Base-by-base conservation (phyloP, 1,284 basidiomycete genomes). In the Malassezia brasiliensis region DNA sequence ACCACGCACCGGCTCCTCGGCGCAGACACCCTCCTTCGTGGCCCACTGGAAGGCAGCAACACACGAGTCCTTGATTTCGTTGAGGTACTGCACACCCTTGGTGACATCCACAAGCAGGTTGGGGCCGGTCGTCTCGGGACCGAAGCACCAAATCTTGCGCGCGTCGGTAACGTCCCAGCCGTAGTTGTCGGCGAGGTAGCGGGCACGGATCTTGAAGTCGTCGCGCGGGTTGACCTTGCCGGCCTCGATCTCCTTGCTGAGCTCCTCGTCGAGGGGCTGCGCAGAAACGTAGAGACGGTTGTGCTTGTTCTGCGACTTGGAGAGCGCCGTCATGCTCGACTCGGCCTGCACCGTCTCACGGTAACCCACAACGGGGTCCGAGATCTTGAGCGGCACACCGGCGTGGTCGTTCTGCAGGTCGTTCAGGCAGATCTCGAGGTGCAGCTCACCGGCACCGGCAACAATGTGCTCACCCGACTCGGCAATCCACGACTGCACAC, bases 231-330 rank as follows among this genome's bases (percentile, higher is more conserved):
- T 87, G 76, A 99, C 78, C 76, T 83, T 84, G 75, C 93, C 93
- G 61, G 69, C 74, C 79, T 98, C 93, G 73, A 99, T 96, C 64
- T 89, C 91, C 73, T 83, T 83, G 66, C 89, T 85, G 60, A 98
- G 83, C 77, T 96, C 90, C 76, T 98, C 94, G 36, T 88, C 89
- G 61, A 98, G 77, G 48, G 94, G 94, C 79, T 85, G 69, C 42
- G 94, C 93, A 82, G 90, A 90, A 66, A 86, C 83, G 78, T 86
- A 98, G 62, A 98, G 82, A 82, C 94, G 88, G 78, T 98, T 99
- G 85, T 98, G 94, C 84, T 99, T 99, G 83, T 99, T 98, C 81
- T 96, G 94, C 49, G 94, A 98, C 79, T 99, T 99, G 67, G 94
- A 96, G 53, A 99, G 82, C 39, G 94, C 94, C 64, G 88, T 85